Conservation (phyloP, 2,329 filamentous ascomycete genomes). For the Colletotrichum scovillei region DNA sequence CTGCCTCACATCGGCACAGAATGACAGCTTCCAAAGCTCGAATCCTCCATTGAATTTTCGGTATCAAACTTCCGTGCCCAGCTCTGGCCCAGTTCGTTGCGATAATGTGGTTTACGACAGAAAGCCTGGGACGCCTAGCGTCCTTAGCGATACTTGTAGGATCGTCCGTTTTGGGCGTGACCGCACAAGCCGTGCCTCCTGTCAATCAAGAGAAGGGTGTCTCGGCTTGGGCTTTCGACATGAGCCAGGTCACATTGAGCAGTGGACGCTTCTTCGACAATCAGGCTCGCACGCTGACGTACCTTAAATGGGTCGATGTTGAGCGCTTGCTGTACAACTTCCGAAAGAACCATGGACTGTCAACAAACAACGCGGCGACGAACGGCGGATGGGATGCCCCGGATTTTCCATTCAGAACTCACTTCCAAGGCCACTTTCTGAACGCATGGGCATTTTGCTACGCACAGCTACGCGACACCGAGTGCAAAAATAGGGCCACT, state of each 20-base stretch:
- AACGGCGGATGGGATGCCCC: constrained; percentile 67
- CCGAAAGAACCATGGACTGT: constrained; percentile 56
- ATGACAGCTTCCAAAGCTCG: too few species aligned
- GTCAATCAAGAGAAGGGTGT: constrained; percentile 45
- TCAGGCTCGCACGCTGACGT: constrained; percentile 58
- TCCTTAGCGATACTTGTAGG: neutral
- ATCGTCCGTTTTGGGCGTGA: neutral
- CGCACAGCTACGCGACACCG: constrained; percentile 52
- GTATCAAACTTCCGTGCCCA: too few species aligned
- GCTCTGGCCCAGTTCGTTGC: too few species aligned
- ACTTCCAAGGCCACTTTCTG: constrained; percentile 63
- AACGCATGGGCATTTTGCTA: constrained; percentile 63
- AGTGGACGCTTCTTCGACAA: constrained; percentile 55
- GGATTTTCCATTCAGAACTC: constrained; percentile 63
- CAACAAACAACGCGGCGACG: constrained; percentile 55
- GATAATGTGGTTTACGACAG: constrained; percentile 7
- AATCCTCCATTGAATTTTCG: too few species aligned
- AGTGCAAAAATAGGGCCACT: constrained; percentile 56
- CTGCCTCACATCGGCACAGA: too few species aligned
- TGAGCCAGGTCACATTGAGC: constrained; percentile 52
- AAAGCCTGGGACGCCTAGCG: neutral
- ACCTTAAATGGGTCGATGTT: constrained; percentile 57
- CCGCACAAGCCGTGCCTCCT: constrained; percentile 42
- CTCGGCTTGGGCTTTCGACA: constrained; percentile 50
- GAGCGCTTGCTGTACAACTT: constrained; percentile 62